Evolutionary conservation across 2,329 filamentous ascomycete species (phyloP), one percentile per base, ranked within the genome.

Genomic region (Alternaria gaisen): DNA sequence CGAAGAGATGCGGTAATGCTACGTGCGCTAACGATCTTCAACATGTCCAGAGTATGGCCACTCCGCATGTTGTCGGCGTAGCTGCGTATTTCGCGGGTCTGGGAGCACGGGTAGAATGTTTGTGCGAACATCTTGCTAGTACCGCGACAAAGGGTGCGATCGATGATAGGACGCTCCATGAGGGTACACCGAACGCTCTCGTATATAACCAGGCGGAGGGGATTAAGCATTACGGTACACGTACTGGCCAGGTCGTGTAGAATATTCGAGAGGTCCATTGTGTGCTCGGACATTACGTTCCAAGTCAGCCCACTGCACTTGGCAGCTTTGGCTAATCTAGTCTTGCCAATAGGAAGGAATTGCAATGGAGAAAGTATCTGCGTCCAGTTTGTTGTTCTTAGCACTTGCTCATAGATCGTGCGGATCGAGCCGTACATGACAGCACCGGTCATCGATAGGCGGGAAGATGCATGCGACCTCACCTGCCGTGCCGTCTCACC

Each of bases 31-130:
- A 50, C 14, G 5, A 12, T 36, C 9, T 36, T 10, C 20, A 9
- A 20, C 5, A 12, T 36, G 9, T 36, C 8, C 20, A 50, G 7
- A 86, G 83, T 38, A 90, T 90, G 88, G 88, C 90, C 34, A 85
- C 85, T n/a, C 90, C 90, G 5, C 89, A 91, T 74, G 82, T 92
- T 54, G 84, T 87, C 36, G 90, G 90, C 53, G 82, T 92, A 11
- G 88, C 85, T 24, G 89, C 89, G 34, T 92, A 91, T 78, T 80
- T 92, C 44, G 86, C 91, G 80, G 76, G 77, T 11, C 75, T 84
- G 36, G 79, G 61, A 69, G 72, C 16, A 55, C 72, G n/a, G 68
- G 60, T 42, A 76, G 75, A 0, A 66, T 76, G 28, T 80, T 79
- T 87, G 7, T 83, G 82, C 71, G 60, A 75, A 46, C 81, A 80